Base-by-base conservation (phyloP, 371 early-diverging fungal genomes). In the Apophysomyces sp. region DNA sequence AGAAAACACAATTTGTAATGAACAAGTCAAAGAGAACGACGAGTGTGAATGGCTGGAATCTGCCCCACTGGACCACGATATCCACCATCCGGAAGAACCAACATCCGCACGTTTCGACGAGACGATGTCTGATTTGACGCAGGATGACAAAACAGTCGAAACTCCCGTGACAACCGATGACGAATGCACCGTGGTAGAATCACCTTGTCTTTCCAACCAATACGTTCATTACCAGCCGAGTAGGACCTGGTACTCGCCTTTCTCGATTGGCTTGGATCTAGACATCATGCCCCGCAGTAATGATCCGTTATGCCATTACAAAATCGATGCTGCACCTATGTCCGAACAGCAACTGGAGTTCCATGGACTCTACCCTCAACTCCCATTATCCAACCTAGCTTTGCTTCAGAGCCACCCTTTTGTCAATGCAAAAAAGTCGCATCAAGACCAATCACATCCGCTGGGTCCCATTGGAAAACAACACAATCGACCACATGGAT, bases 161-260 rank as follows among this genome's bases (percentile, higher is more conserved):
- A 44, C 49, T 4, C 49, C 49, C 8, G 49, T 21, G 11, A 44
- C 49, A 44, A 44, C 49, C 6, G 49, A 44, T 4, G 49, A 44
- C 21, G 49, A 44, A 21, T 44, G 24, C 11, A 44, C 49, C 29
- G 41, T 27, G 13, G 41, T 58, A 13, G 49, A 44, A 16, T 44
- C 40, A 3, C 30, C 53, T 26, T 29, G 32, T 28, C 40, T 18
- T 41, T 36, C 39, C 3, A 21, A 57, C 32, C 40, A 21, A 0
- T 44, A n/a, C 52, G 56, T 30, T 73, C 71, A 15, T 66, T 70
- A 0, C 72, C 75, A 3, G 63, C 58, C 80, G 75, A 80, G 36
- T 77, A 77, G 9, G 73, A 68, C 15, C 52, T 58, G 58, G 58
- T 58, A 41, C 26, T 58, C 58, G 11, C 58, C 58, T 8, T 58